Evolutionary conservation across 2,329 filamentous ascomycete species (phyloP), one percentile per base, ranked within the genome.

Genomic region (Cordyceps cateniannulata): DNA sequence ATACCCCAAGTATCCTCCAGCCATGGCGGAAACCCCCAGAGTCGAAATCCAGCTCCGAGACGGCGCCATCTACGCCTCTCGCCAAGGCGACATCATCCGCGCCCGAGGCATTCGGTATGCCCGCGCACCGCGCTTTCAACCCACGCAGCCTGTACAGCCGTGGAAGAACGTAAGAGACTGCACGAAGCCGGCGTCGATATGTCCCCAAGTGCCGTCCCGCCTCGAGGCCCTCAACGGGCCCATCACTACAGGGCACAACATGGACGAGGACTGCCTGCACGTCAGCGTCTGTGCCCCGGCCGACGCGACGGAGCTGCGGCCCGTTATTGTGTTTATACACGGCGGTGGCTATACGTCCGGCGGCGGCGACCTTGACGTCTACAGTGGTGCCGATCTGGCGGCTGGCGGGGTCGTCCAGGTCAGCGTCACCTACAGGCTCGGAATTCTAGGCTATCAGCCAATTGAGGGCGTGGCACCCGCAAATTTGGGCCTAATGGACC

Each of bases 401-500:
- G 54, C 62, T 14, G 65, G 61, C 20, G 63, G 61, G 2, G 57
- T 67, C 67, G 52, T 70, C 59, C 62, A 70, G 1, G 64, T 69
- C 1, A 75, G 73, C 47, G 73, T 80, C 22, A 79, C 76, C 3
- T 63, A 66, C 25, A 60, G 65, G 7, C 57, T 66, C 2, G 65
- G 64, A 0, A 72, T 79, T 55, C 78, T 76, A 35, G 75, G 77
- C 3, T 66, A 62, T 22, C 65, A 64, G 42, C 59, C 16, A 69
- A 76, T 65, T 10, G 20, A 57, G 7, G 57, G 47, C 5, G 9
- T 40, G 5, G 54, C 62, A 14, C 59, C 59, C 0, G 69, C 80
- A 1, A 88, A 88, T 63, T 69, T 86, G 3, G 85, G 85, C 3
- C 73, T 87, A 3, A 72, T 82, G 0, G 85, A 88, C 63, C 85